Percentiles rank a stretch among this genome's conserved stretches.
phyloP scores from a whole-genome alignment of 2,329 filamentous ascomycete species.

The Nothomitra cinnamomea region DNA sequence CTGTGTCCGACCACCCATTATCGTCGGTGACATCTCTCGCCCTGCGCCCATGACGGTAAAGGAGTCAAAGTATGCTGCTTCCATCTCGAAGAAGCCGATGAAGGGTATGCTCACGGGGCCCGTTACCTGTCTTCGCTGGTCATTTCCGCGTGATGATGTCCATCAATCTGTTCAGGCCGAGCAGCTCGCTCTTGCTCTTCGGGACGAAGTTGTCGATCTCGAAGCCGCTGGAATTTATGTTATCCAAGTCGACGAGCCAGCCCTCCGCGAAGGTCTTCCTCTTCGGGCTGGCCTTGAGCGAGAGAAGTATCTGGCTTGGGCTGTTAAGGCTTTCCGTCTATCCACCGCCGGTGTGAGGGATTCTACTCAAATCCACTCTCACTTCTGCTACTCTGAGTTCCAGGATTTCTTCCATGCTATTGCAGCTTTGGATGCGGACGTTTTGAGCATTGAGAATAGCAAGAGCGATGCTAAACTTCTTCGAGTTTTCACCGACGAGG shows the following conservation, averaged over 20 bases:
- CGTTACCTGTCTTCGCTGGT: conserved; percentile 98
- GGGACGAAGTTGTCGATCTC: conserved; percentile 95
- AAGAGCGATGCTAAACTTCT: conserved; percentile 99
- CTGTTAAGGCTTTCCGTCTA: conserved; percentile 94
- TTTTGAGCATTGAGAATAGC: conserved; percentile 99
- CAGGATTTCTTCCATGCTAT: conserved; percentile 99
- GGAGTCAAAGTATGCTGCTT: conserved; percentile 98
- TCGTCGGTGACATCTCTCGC: conserved; percentile 96
- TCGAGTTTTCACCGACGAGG: conserved; percentile 94
- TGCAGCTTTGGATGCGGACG: conserved; percentile 90
- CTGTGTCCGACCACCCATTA: conserved; percentile 94
- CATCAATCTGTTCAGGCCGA: conserved; percentile 98
- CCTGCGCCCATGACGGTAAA: conserved; percentile 98
- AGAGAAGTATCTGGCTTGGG: conserved; percentile 93
- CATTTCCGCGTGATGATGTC: conserved; percentile 98
- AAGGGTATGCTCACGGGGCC: conserved; percentile 99
- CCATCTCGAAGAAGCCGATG: conserved; percentile 96
- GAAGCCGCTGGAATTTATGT: conserved; percentile 92
- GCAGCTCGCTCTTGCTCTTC: conserved; percentile 94
- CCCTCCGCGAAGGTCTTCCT: conserved; percentile 96
- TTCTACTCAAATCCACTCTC: conserved; percentile 97
- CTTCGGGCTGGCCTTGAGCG: conserved; percentile 88
- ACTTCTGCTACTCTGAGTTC: conserved; percentile 99
- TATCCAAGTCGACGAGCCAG: conserved; percentile 98
- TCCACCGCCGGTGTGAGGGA: conserved; percentile 85